A percentile compares a stretch with the other conserved stretches of the same genome.
These are phyloP conservation scores for Apiosordaria backusii DNA, from an alignment of 495 filamentous ascomycete genomes.

Conservation along the genomic window DNA sequence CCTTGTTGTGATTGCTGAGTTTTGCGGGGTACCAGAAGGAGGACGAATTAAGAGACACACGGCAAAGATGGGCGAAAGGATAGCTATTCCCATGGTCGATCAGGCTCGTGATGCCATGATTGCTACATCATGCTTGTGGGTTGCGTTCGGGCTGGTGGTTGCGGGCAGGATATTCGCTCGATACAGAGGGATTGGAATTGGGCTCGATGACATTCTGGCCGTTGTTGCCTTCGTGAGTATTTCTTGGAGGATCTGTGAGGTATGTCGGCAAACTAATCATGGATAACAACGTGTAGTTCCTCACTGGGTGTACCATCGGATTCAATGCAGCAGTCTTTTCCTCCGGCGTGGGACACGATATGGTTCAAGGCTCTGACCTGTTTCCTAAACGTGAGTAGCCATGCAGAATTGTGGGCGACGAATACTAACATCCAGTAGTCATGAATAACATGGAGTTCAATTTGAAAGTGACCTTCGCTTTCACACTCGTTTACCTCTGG, in stretches of 20 bases:
- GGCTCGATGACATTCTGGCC: background rate
- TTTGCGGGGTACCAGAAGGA: background rate
- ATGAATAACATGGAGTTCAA: constrained; percentile 6
- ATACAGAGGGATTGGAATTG: background rate
- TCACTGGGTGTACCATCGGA: constrained; percentile 3
- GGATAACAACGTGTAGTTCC: background rate
- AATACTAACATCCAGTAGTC: background rate
- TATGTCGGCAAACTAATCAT: background rate
- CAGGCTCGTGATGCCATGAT: constrained; percentile 1
- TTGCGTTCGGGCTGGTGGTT: background rate
- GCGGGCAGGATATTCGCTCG: background rate
- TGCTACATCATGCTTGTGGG: background rate
- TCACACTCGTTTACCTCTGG: constrained; percentile 5
- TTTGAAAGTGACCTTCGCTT: constrained; percentile 5
- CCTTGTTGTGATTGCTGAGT: background rate
- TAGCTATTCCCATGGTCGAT: background rate
- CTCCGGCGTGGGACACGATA: background rate
- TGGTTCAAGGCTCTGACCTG: background rate
- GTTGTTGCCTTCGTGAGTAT: constrained; percentile 4
- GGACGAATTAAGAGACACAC: background rate
- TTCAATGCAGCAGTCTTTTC: constrained; percentile 9
- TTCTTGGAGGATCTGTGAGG: background rate
- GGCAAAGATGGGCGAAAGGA: background rate
- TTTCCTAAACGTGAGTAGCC: background rate
- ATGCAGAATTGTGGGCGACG: too few species aligned